Evolutionary conservation across 345 rosid species (phyloP).

Genomic region (Eucalyptus marginata): DNA sequence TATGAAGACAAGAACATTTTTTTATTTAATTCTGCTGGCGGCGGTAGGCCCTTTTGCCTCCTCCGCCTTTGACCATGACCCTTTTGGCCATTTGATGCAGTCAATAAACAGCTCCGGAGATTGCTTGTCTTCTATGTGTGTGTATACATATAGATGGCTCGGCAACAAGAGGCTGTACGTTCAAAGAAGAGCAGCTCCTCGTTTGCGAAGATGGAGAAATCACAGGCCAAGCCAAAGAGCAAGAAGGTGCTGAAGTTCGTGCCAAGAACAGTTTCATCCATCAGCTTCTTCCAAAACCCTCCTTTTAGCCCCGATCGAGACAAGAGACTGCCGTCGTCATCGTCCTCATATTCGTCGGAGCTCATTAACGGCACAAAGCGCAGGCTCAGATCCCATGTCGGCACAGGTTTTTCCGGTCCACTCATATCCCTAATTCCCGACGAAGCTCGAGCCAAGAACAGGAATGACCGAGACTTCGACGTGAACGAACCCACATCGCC

Average conservation of each 20-base stretch:
- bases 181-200: neutral
- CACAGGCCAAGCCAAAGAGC: constrained; percentile 9
- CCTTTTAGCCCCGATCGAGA: constrained; percentile 65
- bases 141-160: neutral
- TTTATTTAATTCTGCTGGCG: neutral
- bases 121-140: neutral
- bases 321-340: neutral
- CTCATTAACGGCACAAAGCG: neutral
- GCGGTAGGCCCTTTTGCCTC: neutral
- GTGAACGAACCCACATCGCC: constrained; percentile 81
- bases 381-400: neutral
- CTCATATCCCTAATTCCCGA: constrained; percentile 46
- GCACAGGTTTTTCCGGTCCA: constrained; percentile 50
- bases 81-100: neutral
- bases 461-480: neutral
- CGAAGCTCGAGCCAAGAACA: constrained; percentile 37
- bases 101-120: neutral
- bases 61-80: neutral
- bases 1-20: neutral
- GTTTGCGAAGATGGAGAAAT: neutral
- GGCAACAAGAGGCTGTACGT: neutral
- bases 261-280: constrained; percentile 23
- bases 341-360: neutral
- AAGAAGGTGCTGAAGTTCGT: constrained; percentile 31
- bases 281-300: constrained; percentile 28